phyloP scores from a whole-genome alignment of 2,329 filamentous ascomycete species.

The Xylaria sp. region DNA sequence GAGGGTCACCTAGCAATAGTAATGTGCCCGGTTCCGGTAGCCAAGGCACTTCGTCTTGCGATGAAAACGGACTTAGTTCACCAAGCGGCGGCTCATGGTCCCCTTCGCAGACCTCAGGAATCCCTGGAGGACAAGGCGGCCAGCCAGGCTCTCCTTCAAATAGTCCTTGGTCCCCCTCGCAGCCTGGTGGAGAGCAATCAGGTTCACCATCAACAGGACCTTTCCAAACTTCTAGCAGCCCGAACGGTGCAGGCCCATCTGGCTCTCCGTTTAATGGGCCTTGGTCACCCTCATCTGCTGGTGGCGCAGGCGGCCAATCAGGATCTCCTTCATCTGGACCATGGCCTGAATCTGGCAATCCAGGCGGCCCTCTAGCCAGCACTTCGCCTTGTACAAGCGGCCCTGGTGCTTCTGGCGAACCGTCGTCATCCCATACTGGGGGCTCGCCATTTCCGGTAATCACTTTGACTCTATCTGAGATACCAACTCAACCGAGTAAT shows the following conservation, averaged over 20 bases:
- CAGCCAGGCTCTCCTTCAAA: conserved; percentile 22
- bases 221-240: conserved; percentile 14
- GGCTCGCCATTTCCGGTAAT: conserved; percentile 41
- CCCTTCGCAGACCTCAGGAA: conserved; percentile 35
- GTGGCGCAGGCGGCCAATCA: conserved; percentile 26
- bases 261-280: conserved; percentile 26
- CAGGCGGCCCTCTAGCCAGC: conserved; percentile 28
- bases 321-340: conserved; percentile 33
- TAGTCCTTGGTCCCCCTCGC: conserved; percentile 28
- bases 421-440: conserved; percentile 33
- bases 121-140: conserved; percentile 34
- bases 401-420: conserved; percentile 9
- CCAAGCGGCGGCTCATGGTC: conserved; percentile 27
- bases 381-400: conserved; percentile 20
- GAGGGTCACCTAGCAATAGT: conserved; percentile 31
- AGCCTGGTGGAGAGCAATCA: conserved; percentile 24
- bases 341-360: conserved; percentile 30
- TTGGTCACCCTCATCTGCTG: conserved; percentile 30
- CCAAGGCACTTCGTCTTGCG: conserved; percentile 35
- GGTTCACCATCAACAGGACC: conserved; percentile 24
- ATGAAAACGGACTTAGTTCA: conserved; percentile 28
- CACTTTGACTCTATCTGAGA: conserved; percentile 43
- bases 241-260: conserved; percentile 16
- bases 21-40: conserved; percentile 23
- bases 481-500: conserved; percentile 26